These are phyloP conservation scores for Rhododendron griersonianum DNA, from an alignment of 148 eudicot genomes.

Conservation along the genomic window DNA sequence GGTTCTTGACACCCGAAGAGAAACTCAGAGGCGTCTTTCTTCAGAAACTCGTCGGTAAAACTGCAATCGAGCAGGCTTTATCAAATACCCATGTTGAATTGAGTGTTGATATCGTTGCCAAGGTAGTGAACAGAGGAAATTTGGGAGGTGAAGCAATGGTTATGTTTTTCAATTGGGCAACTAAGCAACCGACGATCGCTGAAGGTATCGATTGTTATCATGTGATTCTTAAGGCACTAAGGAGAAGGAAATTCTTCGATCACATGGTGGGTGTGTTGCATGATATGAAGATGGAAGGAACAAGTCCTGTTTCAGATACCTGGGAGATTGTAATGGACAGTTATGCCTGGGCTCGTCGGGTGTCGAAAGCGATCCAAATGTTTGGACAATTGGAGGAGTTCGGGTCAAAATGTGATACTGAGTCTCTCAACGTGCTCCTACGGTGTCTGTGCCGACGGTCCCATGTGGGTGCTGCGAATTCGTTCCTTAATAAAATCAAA, in stretches of 20 bases:
- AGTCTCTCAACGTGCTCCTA: slow-evolving; percentile 59
- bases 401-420: slow-evolving; percentile 48
- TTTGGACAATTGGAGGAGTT: slow-evolving; percentile 51
- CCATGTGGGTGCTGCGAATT: slow-evolving; percentile 55
- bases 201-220: slow-evolving; percentile 41
- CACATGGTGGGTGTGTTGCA: slow-evolving; percentile 48
- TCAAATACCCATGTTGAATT: slow-evolving; percentile 30
- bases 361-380: slow-evolving; percentile 58
- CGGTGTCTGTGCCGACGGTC: slow-evolving; percentile 56
- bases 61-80: slow-evolving; percentile 44
- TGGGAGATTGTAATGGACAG: slow-evolving; percentile 66
- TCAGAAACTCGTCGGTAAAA: slow-evolving; percentile 59
- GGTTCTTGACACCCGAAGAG: slow-evolving; percentile 56
- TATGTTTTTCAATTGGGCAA: slow-evolving; percentile 70
- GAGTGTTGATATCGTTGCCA: slow-evolving; percentile 43
- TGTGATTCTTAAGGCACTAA: slow-evolving; percentile 61
- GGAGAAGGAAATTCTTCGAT: slow-evolving; percentile 67
- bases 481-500: slow-evolving; percentile 51
- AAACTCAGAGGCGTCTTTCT: slow-evolving; percentile 74
- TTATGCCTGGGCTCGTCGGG: slow-evolving; percentile 41
- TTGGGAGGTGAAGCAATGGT: slow-evolving; percentile 71
- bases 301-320: slow-evolving; percentile 34
- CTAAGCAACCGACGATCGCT: slow-evolving; percentile 31
- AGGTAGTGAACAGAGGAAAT: slow-evolving; percentile 59
- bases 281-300: slow-evolving; percentile 44